Evolutionary conservation across 2,329 filamentous ascomycete species (phyloP), one percentile per base, ranked within the genome.

Genomic region (Apiospora saccharicola): DNA sequence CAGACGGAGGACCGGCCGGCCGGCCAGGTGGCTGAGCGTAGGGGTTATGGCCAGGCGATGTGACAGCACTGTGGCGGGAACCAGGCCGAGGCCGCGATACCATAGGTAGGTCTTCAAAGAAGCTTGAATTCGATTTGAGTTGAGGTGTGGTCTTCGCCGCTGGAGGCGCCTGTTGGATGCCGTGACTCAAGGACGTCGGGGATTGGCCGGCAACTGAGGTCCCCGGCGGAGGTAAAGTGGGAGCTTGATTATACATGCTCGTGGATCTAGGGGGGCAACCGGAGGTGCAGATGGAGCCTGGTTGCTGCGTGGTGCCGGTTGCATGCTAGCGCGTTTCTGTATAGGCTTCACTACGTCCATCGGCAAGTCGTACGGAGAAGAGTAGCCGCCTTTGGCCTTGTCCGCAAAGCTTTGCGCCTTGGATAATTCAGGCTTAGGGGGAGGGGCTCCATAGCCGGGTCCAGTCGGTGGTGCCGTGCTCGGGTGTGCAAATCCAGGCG

Each of bases 321-420:
- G 89, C 77, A 88, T 86, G 78, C 88, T 90, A 7, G 85, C 81
- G 70, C 92, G 86, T 85, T 93, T 92, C 81, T 91, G 87, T 78
- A 92, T 68, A 37, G 87, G 90, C 76, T 92, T 93, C 41, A 93
- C 89, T 43, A 99, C 89, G 71, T 98, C 96, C 83, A 96, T 94
- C 4, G 96, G 96, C 26, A 99, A 86, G 83, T 99, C 97, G 78
- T 98, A 99, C 0, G 96, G 96, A 26, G 96, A 98, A 68, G 92
- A 89, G 80, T 99, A 99, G 10, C 96, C 95, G 71, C 94, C 94
- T 82, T 97, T 98, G 3, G 94, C 86, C 81, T 97, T 97, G 81
- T 96, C 93, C 7, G 90, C 94, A 82, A 98, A 99, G 82, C 96
- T 98, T 80, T 97, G 91, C 0, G 90, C 86, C 82, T 90, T 91